These are phyloP conservation scores for Brassica incana DNA, from an alignment of 345 rosid species.

Conservation along the genomic window DNA sequence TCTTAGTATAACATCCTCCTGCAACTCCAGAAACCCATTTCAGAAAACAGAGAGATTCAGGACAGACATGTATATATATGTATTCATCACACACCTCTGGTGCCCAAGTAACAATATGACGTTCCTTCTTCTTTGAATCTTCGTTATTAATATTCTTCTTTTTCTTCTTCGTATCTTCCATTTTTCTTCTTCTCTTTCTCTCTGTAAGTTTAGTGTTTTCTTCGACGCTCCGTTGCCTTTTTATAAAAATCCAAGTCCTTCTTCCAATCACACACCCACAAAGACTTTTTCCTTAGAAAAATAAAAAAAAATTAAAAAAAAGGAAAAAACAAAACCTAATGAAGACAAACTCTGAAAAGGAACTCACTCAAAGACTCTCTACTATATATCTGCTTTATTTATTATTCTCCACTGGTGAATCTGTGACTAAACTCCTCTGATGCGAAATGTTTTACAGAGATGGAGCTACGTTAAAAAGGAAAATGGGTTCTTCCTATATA, in stretches of 20 bases:
- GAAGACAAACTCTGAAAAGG: slow-evolving; percentile 42
- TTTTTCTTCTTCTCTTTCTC: slow-evolving; percentile 24
- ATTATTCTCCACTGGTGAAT: slow-evolving; percentile 28
- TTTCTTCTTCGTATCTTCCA: slow-evolving; percentile 55
- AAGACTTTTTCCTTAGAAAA: slow-evolving; percentile 33
- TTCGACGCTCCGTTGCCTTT: slow-evolving; percentile 61
- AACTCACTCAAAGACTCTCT: slow-evolving; percentile 30
- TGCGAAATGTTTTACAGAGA: slow-evolving; percentile 6
- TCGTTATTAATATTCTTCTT: slow-evolving; percentile 51
- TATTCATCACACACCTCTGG: slow-evolving; percentile 54
- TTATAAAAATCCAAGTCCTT: slow-evolving; percentile 37
- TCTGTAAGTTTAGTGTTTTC: slow-evolving; percentile 9
- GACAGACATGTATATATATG: background rate
- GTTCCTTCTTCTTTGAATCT: slow-evolving; percentile 82
- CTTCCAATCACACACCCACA: slow-evolving; percentile 43
- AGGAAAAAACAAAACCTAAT: slow-evolving; percentile 22
- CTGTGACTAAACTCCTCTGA: slow-evolving; percentile 4
- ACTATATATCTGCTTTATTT: slow-evolving; percentile 33
- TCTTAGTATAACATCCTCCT: slow-evolving; percentile 91
- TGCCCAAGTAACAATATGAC: slow-evolving; percentile 79
- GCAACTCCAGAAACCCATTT: slow-evolving; percentile 42
- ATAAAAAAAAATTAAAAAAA: background rate
- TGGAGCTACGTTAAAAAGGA: slow-evolving; percentile 18
- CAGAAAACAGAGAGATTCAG: slow-evolving; percentile 26
- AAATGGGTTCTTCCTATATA: slow-evolving; percentile 20